These are phyloP conservation scores for Hordeum marinum DNA, from an alignment of 176 grass and related monocot species.

Conservation along the genomic window DNA sequence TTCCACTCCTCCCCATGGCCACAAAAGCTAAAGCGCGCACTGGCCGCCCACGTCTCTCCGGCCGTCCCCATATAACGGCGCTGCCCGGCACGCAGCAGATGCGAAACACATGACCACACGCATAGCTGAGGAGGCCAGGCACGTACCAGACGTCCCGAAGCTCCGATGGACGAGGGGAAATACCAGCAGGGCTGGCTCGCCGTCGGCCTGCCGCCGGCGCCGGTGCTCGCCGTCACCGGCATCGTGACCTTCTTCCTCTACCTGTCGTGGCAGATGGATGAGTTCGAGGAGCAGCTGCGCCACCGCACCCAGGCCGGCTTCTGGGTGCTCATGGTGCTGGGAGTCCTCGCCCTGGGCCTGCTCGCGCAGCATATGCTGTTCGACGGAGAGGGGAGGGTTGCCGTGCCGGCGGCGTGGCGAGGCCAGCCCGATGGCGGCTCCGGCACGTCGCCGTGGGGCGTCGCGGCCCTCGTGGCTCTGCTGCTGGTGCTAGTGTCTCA, in stretches of 20 bases:
- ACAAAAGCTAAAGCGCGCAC: background rate
- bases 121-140: background rate
- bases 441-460: constrained; percentile 15
- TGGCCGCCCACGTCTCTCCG: background rate
- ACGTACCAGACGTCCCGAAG: no score
- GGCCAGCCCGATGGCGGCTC: background rate
- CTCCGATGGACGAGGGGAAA: background rate
- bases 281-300: constrained; percentile 26
- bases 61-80: background rate
- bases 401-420: constrained; percentile 4
- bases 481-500: constrained; percentile 23
- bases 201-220: background rate
- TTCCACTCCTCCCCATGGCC: background rate
- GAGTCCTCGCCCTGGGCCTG: background rate
- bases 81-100: background rate
- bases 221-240: background rate
- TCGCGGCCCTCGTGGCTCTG: constrained; percentile 2
- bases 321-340: constrained; percentile 9
- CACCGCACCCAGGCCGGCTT: constrained; percentile 6
- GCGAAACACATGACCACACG: background rate
- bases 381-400: background rate
- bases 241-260: constrained; percentile 27
- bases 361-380: constrained; percentile 15
- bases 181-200: background rate
- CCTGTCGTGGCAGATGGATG: constrained; percentile 20